Conservation (phyloP, 257 asterid species). For the Solanum clarkiae region DNA sequence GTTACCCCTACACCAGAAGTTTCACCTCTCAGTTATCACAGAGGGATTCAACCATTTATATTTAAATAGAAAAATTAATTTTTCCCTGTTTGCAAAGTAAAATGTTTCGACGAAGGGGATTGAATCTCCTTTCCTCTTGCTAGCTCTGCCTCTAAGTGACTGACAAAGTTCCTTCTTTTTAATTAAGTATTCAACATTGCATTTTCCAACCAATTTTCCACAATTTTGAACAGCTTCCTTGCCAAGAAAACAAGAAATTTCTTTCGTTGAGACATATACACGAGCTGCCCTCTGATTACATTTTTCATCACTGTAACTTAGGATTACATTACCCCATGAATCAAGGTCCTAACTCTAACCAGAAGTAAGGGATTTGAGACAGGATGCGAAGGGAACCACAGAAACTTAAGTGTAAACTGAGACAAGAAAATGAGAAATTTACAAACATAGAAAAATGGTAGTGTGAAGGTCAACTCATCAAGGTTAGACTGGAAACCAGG, state of each 20-base stretch:
- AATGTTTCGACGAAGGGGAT: too few relatives aligned
- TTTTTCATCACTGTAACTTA: background rate
- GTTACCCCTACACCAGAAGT: too few relatives aligned
- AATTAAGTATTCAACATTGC: too few relatives aligned
- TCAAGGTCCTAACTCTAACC: background rate
- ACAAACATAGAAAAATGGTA: background rate
- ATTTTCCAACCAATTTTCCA: too few relatives aligned
- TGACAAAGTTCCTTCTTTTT: too few relatives aligned
- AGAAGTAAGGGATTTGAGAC: background rate
- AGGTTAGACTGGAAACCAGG: background rate
- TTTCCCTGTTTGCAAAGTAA: too few relatives aligned
- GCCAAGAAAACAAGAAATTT: background rate
- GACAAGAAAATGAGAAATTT: background rate
- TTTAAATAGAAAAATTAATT: too few relatives aligned
- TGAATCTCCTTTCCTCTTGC: too few relatives aligned
- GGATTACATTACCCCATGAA: background rate
- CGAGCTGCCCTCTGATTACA: background rate
- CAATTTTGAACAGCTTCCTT: background rate
- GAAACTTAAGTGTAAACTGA: background rate
- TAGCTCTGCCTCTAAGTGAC: too few relatives aligned
- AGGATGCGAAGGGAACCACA: background rate
- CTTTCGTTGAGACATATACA: background rate
- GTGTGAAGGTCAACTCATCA: background rate
- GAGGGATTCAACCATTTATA: too few relatives aligned
- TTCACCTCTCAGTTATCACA: too few relatives aligned